These are phyloP conservation scores for Lactarius sanguifluus DNA, from an alignment of 768 basidiomycete species.

Conservation along the genomic window DNA sequence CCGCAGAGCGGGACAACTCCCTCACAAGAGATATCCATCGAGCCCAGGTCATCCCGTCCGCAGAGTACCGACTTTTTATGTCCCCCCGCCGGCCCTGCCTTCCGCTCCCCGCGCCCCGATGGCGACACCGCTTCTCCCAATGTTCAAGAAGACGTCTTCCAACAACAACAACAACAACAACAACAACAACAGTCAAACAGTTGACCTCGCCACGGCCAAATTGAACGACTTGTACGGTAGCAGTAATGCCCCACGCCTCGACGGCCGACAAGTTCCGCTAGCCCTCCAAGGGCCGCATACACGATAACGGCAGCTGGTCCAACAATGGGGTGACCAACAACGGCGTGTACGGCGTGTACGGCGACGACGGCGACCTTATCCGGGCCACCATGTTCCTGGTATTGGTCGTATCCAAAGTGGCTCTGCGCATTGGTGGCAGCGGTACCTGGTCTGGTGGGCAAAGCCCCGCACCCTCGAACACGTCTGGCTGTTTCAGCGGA, in stretches of 20 bases:
- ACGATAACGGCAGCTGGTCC: background rate
- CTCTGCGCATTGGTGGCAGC: constrained; percentile 41
- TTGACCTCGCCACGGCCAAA: constrained; percentile 53
- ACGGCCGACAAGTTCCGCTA: constrained; percentile 85
- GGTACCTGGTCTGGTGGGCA: constrained; percentile 58
- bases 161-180: no score
- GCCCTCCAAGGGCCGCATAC: constrained; percentile 42
- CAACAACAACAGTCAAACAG: constrained; percentile 25
- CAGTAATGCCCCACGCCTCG: constrained; percentile 46
- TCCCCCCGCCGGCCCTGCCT: no score
- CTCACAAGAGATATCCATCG: no score
- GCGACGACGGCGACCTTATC: constrained; percentile 54
- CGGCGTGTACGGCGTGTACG: constrained; percentile 45
- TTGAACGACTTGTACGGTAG: constrained; percentile 49
- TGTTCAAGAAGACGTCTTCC: constrained; percentile 25
- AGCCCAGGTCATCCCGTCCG: constrained; percentile 39
- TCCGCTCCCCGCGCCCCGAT: constrained; percentile 53
- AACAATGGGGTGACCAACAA: constrained; percentile 33
- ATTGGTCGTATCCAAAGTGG: constrained; percentile 52
- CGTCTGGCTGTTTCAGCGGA: constrained; percentile 49
- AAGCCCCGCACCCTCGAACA: constrained; percentile 48
- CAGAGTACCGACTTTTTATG: constrained; percentile 83
- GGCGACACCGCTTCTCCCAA: background rate
- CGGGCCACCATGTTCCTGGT: constrained; percentile 66
- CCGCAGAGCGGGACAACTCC: constrained; percentile 67